phyloP scores from a whole-genome alignment of 2,329 filamentous ascomycete genomes.

The Tolypocladium tropicale region DNA sequence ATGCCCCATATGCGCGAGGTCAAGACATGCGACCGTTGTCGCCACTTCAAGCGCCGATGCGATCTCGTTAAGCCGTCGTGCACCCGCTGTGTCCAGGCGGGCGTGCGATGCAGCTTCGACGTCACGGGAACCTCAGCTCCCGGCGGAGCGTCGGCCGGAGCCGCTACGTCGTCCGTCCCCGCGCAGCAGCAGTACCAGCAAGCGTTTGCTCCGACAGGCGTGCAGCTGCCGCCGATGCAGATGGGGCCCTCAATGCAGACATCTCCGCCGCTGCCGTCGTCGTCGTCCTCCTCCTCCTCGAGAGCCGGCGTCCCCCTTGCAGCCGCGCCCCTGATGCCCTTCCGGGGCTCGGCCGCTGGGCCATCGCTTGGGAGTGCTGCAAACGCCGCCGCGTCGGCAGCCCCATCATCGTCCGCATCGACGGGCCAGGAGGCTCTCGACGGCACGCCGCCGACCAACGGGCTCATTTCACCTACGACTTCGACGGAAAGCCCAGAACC shows the following conservation, averaged over 20 bases:
- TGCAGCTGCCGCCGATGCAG: neutral
- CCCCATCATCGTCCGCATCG: slow-evolving; percentile 7
- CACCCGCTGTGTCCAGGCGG: slow-evolving; percentile 21
- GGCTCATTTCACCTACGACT: slow-evolving; percentile 18
- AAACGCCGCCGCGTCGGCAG: neutral
- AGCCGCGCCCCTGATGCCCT: neutral
- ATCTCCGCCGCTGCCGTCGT: neutral
- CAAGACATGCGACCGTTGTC: slow-evolving; percentile 25
- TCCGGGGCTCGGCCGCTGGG: neutral
- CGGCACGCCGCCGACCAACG: slow-evolving; percentile 8
- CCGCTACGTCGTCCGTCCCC: neutral
- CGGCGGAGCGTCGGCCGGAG: neutral
- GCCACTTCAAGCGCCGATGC: slow-evolving; percentile 25
- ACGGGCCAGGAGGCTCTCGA: slow-evolving; percentile 7
- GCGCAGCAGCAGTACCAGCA: neutral
- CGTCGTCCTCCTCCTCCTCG: neutral
- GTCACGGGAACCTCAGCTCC: neutral
- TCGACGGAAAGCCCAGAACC: slow-evolving; percentile 18
- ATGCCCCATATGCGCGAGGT: slow-evolving; percentile 23
- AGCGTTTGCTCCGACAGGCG: neutral
- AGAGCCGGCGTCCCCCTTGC: neutral
- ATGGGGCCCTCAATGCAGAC: neutral
- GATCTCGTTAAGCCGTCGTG: slow-evolving; percentile 24
- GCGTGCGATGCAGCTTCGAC: slow-evolving; percentile 22
- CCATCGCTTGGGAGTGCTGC: neutral